Base-by-base conservation (phyloP, 78 protist genomes). In the Dictyostelium purpureum region DNA sequence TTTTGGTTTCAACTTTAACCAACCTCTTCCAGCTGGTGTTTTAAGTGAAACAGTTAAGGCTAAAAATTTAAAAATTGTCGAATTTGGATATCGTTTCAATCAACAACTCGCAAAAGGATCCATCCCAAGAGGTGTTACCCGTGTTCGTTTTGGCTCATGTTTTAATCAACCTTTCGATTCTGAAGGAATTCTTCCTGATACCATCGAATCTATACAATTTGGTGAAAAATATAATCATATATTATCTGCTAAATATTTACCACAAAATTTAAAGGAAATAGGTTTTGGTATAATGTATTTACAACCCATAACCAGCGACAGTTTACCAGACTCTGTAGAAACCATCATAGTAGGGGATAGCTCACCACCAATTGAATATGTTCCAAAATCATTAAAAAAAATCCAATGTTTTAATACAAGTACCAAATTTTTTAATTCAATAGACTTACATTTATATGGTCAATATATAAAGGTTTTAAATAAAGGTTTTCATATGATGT, bases 401-500 rank as follows among this genome's bases (percentile, higher is more conserved):
- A 16, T 63, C 26, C 33, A 38, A 18, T 63, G 71, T 63, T 63
- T 33, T 12, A 63, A 63, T 63, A 33, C 43, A 33, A 63, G 33
- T 33, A 14, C 16, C 38, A 63, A 28, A 16, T 63, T 63, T 19
- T 37, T 63, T 31, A 6, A 33, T 31, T 28, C 31, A 31, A 5
- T 63, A 0, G 38, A 63, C 33, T 16, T 63, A 11, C 19, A 63
- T 63, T 37, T 33, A 28, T 63, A 33, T 33, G 26, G 33, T 31
- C 71, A 63, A 33, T 63, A 33, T 63, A 63, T 63, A 16, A 63
- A 63, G 33, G 71, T 63, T 63, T 63, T 63, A 63, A 63, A 63
- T 63, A 19, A 19, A 12, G 16, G 38, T 7, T 63, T 31, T 28
- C 40, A 63, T 63, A 16, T 33, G 49, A 9, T 43, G 7, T 43